phyloP scores from a whole-genome alignment of 495 filamentous ascomycete genomes.

The Massariosphaeria phaeospora region DNA sequence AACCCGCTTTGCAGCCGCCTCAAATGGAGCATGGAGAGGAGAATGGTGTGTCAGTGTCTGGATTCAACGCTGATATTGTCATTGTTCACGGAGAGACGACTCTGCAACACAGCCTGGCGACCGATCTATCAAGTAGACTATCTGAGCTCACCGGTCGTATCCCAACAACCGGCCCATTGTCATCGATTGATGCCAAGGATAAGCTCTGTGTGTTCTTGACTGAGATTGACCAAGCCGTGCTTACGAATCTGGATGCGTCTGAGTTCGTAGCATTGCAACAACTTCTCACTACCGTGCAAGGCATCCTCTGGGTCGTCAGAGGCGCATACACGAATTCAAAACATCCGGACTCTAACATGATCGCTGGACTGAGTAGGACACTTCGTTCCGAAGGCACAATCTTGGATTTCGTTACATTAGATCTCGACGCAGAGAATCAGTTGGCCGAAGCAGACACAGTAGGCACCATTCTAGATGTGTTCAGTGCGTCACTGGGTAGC shows the following conservation, averaged over 20 bases:
- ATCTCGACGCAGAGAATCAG: slow-evolving; percentile 11
- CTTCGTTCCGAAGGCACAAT: slow-evolving; percentile 10
- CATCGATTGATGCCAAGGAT: not conserved
- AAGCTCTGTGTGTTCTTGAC: slow-evolving; percentile 7
- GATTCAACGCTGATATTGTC: slow-evolving; percentile 1
- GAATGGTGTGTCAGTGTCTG: not conserved
- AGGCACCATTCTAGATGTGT: slow-evolving; percentile 9
- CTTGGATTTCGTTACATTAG: slow-evolving; percentile 7
- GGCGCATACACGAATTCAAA: slow-evolving; percentile 4
- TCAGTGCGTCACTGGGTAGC: not conserved
- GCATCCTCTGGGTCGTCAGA: slow-evolving; percentile 14
- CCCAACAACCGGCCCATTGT: not conserved
- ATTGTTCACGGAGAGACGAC: slow-evolving; percentile 5
- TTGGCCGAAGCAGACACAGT: not conserved
- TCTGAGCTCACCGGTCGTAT: not conserved
- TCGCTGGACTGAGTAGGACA: slow-evolving; percentile 14
- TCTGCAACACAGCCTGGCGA: not conserved
- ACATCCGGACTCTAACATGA: slow-evolving; percentile 10
- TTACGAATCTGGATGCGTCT: not conserved
- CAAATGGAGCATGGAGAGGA: not conserved
- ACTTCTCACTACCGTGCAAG: not conserved
- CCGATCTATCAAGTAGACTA: not conserved
- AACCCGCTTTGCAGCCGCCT: not conserved
- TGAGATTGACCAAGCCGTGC: slow-evolving; percentile 11
- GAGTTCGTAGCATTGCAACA: slow-evolving; percentile 9